Evolutionary conservation across 345 rosid genomes (phyloP).

Genomic region (Citrus maxima): DNA sequence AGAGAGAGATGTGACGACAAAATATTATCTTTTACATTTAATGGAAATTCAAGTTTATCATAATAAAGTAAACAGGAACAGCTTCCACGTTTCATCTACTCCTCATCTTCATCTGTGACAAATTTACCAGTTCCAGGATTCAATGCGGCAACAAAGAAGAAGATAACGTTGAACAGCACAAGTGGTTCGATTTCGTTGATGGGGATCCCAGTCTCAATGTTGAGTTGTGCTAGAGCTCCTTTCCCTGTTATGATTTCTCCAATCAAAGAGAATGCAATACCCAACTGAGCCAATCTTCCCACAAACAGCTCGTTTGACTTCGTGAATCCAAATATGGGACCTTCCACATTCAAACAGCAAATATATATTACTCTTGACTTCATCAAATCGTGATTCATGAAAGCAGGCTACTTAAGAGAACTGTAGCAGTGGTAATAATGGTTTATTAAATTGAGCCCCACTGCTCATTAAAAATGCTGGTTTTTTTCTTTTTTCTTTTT

Average conservation of each 20-base stretch:
- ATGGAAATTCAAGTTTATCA: not conserved
- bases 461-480: not conserved
- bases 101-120: conserved; percentile 68
- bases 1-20: too few species aligned
- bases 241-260: conserved; percentile 94
- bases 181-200: conserved; percentile 86
- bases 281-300: conserved; percentile 94
- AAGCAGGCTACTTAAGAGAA: too few species aligned
- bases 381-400: too few species aligned
- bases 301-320: conserved; percentile 91
- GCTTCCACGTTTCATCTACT: conserved; percentile 2
- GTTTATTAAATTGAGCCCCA: not conserved
- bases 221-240: conserved; percentile 95
- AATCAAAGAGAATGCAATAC: conserved; percentile 88
- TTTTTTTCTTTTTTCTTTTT: too few species aligned
- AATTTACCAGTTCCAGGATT: conserved; percentile 95
- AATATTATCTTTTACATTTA: not conserved
- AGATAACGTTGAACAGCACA: conserved; percentile 77
- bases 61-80: not conserved
- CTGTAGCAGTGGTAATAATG: too few species aligned
- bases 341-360: conserved; percentile 29
- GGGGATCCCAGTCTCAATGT: conserved; percentile 95
- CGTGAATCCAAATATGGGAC: conserved; percentile 93
- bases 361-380: not conserved
- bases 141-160: conserved; percentile 91